Evolutionary conservation across 192 early-diverging fungal genomes (phyloP), one percentile per base, ranked within the genome.

Genomic region (Coemansia reversa): DNA sequence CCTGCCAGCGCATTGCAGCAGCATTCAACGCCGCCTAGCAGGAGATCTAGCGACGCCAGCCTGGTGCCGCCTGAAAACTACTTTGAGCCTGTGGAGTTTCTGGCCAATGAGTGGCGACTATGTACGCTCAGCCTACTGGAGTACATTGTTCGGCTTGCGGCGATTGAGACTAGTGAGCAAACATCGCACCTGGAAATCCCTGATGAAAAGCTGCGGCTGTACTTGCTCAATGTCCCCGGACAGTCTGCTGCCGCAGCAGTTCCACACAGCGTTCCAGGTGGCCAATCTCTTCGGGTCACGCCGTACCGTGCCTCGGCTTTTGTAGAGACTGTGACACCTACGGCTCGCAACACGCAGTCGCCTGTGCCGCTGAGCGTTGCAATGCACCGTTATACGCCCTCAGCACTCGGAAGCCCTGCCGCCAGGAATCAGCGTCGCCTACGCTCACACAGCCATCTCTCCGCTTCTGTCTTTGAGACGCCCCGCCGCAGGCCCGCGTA

Each of bases 131-230:
- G 87, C 23, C 63, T 89, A 19, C 70, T 92, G 7, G 90, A 92
- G 66, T 87, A 86, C 60, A 63, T 84, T 18, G 66, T 92, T 4
- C 82, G 86, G 49, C 54, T 33, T 29, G 82, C 85, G 1, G 71
- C 85, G 12, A 65, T 92, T 11, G 90, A 91, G 69, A 73, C 81
- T 28, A 65, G 82, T 29, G 90, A 92, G 61, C 86, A 90, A 49
- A 67, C 64, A 51, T 74, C 82, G 50, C 87, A 91, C 72, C 64
- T 89, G 3, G 81, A 89, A 23, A 78, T 87, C 4, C 69, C 83
- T 6, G 90, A 92, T 70, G 90, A 90, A 55, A 85, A 87, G 53
- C 73, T 92, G 29, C 72, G 83, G 35, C 62, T 88, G 50, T 92
- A 84, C 51, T 48, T 88, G 67, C 45, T 63, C n/a, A 54, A 30